A percentile compares a stretch with the other conserved stretches of the same genome.
phyloP scores from a whole-genome alignment of 805 yeast genomes.

The Kuraishia capsulata region DNA sequence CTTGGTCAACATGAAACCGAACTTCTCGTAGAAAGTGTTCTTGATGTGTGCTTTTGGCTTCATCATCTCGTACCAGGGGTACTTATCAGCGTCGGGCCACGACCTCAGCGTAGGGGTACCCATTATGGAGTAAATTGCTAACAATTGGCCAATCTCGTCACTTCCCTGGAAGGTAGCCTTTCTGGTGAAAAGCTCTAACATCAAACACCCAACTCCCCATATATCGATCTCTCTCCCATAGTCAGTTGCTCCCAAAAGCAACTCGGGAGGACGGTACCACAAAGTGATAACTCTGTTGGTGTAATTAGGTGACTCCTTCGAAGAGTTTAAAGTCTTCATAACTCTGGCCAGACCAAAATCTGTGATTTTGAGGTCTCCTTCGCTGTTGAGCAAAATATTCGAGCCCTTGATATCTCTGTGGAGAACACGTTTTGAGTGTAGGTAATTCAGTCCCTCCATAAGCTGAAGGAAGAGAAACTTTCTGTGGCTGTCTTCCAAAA shows the following conservation, averaged over 20 bases:
- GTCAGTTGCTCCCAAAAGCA: slow-evolving; percentile 80
- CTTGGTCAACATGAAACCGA: slow-evolving; percentile 33
- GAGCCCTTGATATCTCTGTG: slow-evolving; percentile 83
- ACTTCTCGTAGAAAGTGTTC: slow-evolving; percentile 31
- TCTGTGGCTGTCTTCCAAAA: slow-evolving; percentile 51
- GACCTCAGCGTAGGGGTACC: slow-evolving; percentile 69
- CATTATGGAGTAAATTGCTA: slow-evolving; percentile 69
- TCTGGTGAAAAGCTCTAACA: slow-evolving; percentile 71
- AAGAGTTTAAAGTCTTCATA: slow-evolving; percentile 45
- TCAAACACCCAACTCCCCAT: slow-evolving; percentile 94
- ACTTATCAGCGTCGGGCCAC: slow-evolving; percentile 72
- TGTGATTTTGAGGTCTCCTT: slow-evolving; percentile 61
- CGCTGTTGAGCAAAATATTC: slow-evolving; percentile 54
- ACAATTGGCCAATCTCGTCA: slow-evolving; percentile 80
- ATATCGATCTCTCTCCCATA: slow-evolving; percentile 89
- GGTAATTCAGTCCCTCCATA: slow-evolving; percentile 57
- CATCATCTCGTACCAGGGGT: slow-evolving; percentile 92
- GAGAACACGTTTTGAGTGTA: slow-evolving; percentile 59
- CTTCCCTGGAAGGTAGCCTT: slow-evolving; percentile 78
- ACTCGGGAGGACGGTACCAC: slow-evolving; percentile 97
- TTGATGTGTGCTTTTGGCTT: slow-evolving; percentile 40
- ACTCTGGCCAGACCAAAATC: slow-evolving; percentile 79
- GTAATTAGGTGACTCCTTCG: slow-evolving; percentile 60
- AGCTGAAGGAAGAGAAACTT: slow-evolving; percentile 61
- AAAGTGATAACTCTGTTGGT: slow-evolving; percentile 93